These are phyloP conservation scores for Podospora bellae-mahoneyi DNA, from an alignment of 495 filamentous ascomycete genomes.

Conservation along the genomic window DNA sequence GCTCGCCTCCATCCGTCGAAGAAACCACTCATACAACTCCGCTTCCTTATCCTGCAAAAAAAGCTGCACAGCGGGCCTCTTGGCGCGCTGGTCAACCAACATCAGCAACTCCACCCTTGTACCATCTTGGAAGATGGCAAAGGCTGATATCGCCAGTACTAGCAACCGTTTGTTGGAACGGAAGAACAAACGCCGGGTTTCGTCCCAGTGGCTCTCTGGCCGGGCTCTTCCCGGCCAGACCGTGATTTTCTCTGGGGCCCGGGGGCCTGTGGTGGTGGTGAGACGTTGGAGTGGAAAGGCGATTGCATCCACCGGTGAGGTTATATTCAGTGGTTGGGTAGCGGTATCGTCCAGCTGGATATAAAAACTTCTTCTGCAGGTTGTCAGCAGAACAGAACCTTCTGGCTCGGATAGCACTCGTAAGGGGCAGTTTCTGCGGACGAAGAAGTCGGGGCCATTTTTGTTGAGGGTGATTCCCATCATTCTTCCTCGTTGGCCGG, in stretches of 20 bases:
- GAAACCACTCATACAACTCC: neutral
- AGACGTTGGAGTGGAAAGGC: neutral
- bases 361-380: too few species aligned
- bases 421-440: neutral
- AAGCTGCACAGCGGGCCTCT: neutral
- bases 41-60: neutral
- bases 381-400: too few species aligned
- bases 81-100: neutral
- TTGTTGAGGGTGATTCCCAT: neutral
- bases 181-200: neutral
- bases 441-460: neutral
- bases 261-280: neutral
- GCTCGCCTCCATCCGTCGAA: neutral
- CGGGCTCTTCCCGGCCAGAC: neutral
- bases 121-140: neutral
- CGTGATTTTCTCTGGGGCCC: neutral
- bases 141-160: neutral
- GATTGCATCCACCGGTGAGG: neutral
- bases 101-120: neutral
- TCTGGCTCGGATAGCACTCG: neutral
- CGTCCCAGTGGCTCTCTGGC: neutral
- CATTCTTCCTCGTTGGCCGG: neutral
- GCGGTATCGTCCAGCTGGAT: neutral
- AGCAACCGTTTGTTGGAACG: neutral
- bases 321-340: neutral